phyloP scores from a whole-genome alignment of 2,329 filamentous ascomycete genomes.

The Pseudogymnoascus sp. region DNA sequence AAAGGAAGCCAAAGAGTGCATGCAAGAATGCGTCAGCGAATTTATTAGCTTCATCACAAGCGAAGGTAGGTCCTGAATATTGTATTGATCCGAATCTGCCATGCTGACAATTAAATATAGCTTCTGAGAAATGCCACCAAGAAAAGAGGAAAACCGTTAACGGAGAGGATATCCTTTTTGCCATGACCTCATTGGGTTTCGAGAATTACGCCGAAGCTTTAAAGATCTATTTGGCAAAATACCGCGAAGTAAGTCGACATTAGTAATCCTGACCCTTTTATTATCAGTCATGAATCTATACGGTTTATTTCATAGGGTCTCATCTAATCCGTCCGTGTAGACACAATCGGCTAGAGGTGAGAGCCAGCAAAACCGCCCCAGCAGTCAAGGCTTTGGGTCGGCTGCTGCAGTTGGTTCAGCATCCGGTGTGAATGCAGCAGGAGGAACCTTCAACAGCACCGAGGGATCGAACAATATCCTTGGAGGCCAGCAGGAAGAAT shows the following conservation, averaged over 20 bases:
- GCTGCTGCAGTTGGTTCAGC: conserved; percentile 30
- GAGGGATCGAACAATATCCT: conserved; percentile 29
- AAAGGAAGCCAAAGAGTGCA: conserved; percentile 98
- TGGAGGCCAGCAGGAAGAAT: conserved; percentile 25
- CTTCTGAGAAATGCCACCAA: conserved; percentile 98
- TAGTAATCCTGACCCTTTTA: conserved; percentile 10
- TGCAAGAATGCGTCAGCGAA: conserved; percentile 99
- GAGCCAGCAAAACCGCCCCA: conserved; percentile 38
- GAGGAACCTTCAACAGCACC: conserved; percentile 23
- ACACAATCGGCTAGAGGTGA: conserved; percentile 69
- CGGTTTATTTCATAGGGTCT: conserved; percentile 25
- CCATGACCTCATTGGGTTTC: conserved; percentile 97
- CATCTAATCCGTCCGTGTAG: conserved; percentile 37
- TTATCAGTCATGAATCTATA: neutral
- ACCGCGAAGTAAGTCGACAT: conserved; percentile 73
- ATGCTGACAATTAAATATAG: conserved; percentile 40
- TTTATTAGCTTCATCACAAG: conserved; percentile 99
- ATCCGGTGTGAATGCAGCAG: conserved; percentile 26
- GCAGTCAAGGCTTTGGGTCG: conserved; percentile 44
- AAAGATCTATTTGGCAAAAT: conserved; percentile 96
- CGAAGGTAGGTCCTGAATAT: conserved; percentile 59
- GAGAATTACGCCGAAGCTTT: conserved; percentile 97
- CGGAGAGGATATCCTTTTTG: conserved; percentile 95
- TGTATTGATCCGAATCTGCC: conserved; percentile 13
- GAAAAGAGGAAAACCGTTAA: conserved; percentile 99